phyloP scores from a whole-genome alignment of 257 asterid genomes.

The Capsicum chinense region DNA sequence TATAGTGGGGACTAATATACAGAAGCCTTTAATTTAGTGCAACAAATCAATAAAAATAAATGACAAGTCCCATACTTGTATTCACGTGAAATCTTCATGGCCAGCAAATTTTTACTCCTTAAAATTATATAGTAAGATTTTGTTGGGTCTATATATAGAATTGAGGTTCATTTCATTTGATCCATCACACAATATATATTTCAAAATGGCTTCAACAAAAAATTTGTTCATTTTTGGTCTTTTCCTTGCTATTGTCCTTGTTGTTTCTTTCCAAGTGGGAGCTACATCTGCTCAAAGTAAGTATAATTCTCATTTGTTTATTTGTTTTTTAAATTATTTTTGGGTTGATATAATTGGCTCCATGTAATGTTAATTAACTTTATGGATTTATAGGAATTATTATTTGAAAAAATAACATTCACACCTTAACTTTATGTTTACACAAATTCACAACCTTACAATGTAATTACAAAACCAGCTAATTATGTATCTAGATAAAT shows the following conservation, averaged over 20 bases:
- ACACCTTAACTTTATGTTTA: too few relatives aligned
- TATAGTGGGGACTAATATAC: background rate
- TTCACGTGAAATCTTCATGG: slow-evolving; percentile 18
- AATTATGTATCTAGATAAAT: too few relatives aligned
- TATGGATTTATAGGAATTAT: too few relatives aligned
- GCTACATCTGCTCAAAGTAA: slow-evolving; percentile 22
- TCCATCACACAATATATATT: background rate
- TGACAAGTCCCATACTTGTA: background rate
- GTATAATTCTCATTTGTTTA: background rate
- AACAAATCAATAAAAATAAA: background rate
- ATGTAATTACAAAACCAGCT: too few relatives aligned
- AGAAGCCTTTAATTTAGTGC: slow-evolving; percentile 14
- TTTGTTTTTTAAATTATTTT: too few relatives aligned
- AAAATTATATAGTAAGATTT: background rate
- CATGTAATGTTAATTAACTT: too few relatives aligned
- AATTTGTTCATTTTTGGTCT: slow-evolving; percentile 8
- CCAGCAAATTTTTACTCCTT: background rate
- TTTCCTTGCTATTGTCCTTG: slow-evolving; percentile 21
- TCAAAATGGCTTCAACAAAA: background rate
- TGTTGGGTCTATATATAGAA: background rate
- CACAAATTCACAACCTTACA: too few relatives aligned
- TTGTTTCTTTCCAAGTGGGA: slow-evolving; percentile 18
- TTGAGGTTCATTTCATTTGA: background rate
- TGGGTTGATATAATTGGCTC: too few relatives aligned
- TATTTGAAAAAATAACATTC: too few relatives aligned